Evolutionary conservation across 331 rosid genomes (phyloP).

Genomic region (Arachis monticola): DNA sequence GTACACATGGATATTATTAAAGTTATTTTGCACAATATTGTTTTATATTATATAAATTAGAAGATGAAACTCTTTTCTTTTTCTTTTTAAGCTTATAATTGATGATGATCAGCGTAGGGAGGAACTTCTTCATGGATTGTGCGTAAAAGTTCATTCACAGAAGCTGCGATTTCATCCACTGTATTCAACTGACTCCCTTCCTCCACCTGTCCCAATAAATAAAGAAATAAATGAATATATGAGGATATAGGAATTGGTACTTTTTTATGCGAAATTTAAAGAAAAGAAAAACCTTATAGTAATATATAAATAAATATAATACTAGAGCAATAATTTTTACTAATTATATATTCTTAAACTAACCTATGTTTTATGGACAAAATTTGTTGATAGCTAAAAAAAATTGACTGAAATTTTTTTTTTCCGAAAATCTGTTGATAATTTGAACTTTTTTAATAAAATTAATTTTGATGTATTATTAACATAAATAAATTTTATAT

Average conservation of each 20-base stretch:
- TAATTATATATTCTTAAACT: too few species aligned
- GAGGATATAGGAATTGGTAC: background rate
- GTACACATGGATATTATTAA: constrained; percentile 6
- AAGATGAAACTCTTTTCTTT: background rate
- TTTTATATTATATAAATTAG: background rate
- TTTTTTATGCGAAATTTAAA: background rate
- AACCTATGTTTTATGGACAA: too few species aligned
- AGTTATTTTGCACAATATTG: constrained; percentile 21
- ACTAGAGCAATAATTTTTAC: too few species aligned
- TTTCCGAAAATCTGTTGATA: too few species aligned
- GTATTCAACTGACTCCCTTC: constrained; percentile 72
- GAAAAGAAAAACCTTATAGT: background rate
- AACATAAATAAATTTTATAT: too few species aligned
- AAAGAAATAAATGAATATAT: constrained; percentile 1
- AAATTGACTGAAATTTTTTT: too few species aligned
- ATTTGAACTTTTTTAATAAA: too few species aligned
- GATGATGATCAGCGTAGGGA: constrained; percentile 38
- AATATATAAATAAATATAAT: background rate
- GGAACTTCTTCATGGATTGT: constrained; percentile 55
- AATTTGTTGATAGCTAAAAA: too few species aligned
- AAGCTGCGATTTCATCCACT: constrained; percentile 83
- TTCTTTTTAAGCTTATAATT: constrained; percentile 2
- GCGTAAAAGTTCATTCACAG: constrained; percentile 69
- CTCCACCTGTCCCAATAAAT: constrained; percentile 58
- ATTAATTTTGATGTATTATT: too few species aligned